A percentile compares a stretch with the other conserved stretches of the same genome.
These are phyloP conservation scores for Camelina hispida DNA, from an alignment of 345 rosid genomes.

Conservation along the genomic window DNA sequence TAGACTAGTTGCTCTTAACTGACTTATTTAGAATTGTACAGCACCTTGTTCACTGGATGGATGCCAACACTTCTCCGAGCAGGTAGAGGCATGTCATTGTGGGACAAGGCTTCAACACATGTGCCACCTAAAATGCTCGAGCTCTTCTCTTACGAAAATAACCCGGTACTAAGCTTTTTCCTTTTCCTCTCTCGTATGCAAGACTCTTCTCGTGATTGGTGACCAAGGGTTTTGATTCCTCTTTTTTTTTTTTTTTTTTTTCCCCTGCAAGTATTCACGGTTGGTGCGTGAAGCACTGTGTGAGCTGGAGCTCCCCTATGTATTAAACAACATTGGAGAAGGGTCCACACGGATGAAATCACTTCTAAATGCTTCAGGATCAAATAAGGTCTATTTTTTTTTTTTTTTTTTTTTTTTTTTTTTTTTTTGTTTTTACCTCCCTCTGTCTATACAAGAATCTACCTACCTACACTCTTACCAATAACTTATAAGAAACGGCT, in stretches of 20 bases:
- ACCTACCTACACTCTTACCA: constrained; percentile 5
- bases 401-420: constrained; percentile 1
- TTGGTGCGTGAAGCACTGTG: constrained; percentile 87
- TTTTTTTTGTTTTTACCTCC: neutral
- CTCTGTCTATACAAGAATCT: neutral
- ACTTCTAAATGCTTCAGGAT: constrained; percentile 65
- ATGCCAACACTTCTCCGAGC: constrained; percentile 87
- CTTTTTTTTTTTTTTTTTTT: neutral
- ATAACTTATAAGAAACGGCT: neutral
- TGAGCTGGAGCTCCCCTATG: constrained; percentile 81
- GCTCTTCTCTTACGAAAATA: constrained; percentile 81
- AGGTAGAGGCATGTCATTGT: constrained; percentile 78
- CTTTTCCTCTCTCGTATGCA: constrained; percentile 19
- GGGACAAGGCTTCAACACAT: constrained; percentile 66
- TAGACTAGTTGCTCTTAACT: constrained; percentile 10
- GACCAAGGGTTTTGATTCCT: neutral
- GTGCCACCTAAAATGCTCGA: constrained; percentile 65
- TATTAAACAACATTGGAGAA: constrained; percentile 74
- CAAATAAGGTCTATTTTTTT: constrained; percentile 56
- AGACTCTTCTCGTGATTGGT: constrained; percentile 22
- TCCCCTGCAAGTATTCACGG: constrained; percentile 60
- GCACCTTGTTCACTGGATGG: constrained; percentile 89
- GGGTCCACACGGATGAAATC: constrained; percentile 57
- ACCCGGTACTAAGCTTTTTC: constrained; percentile 50
- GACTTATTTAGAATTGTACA: constrained; percentile 37